These are phyloP conservation scores for Auxenochlorella pyrenoidosa DNA, from an alignment of 139 green algal genomes.

Conservation along the genomic window DNA sequence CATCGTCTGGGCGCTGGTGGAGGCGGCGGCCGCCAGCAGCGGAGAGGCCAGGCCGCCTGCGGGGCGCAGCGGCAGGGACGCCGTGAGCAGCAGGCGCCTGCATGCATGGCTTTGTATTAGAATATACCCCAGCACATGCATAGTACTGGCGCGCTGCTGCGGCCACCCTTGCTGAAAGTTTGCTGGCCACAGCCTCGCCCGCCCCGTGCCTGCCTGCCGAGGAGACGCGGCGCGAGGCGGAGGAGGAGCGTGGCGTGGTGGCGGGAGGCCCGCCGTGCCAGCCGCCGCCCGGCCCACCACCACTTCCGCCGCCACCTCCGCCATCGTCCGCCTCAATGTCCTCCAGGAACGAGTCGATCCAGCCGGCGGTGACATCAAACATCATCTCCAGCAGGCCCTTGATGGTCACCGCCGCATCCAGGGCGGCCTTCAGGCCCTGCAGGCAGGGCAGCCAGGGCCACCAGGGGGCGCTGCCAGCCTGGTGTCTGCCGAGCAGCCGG, in stretches of 20 bases:
- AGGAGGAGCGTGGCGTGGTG: background rate
- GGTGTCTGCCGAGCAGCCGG: too few species aligned
- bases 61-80: background rate
- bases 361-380: slow-evolving; percentile 65
- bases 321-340: slow-evolving; percentile 53
- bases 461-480: too few species aligned
- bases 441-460: background rate
- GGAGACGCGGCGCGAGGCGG: background rate
- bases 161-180: background rate
- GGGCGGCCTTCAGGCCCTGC: slow-evolving; percentile 62
- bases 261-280: background rate
- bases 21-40: background rate
- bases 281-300: too few species aligned
- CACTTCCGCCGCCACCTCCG: background rate
- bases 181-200: background rate
- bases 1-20: slow-evolving; percentile 41
- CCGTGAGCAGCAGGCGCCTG: background rate
- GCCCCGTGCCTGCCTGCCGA: slow-evolving; percentile 16
- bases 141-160: too few species aligned
- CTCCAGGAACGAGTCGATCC: slow-evolving; percentile 69
- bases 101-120: background rate
- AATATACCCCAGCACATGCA: too few species aligned
- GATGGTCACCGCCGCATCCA: slow-evolving; percentile 46
- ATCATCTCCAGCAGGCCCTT: slow-evolving; percentile 89
- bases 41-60: slow-evolving; percentile 9